Evolutionary conservation across 805 yeast species (phyloP), one percentile per base, ranked within the genome.

Genomic region (Ogataea minuta): DNA sequence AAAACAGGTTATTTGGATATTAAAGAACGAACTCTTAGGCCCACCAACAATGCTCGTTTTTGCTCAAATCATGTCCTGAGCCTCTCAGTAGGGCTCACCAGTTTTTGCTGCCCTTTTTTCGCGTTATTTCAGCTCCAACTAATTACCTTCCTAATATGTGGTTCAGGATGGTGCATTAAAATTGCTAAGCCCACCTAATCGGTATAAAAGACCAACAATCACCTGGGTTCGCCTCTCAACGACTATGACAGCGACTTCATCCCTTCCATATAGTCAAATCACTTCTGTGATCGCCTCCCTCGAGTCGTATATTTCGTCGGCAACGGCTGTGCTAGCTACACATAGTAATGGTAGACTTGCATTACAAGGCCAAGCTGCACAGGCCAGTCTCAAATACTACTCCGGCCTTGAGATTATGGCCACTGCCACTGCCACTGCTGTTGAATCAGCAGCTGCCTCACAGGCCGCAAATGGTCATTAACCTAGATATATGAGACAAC

Each of bases 301-400:
- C 11, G 41, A 31, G 11, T 34, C 45, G 4, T 17, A 25, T 7
- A 4, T 3, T 14, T 41, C 43, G 2, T 31, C 33, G 13, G 15
- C 36, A 11, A 23, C 43, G 5, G 36, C 21, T 13, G 23, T 33
- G 9, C 33, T 40, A 13, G 39, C 41, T 10, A 35, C 50, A 11
- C 27, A 17, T 17, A 26, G 23, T 4, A 9, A 25, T 9, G 28
- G 31, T 14, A 8, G 23, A 4, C 24, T 19, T 11, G 9, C n/a
- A 12, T 13, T 25, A 25, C 14, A 41, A 3, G 41, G 38, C 7
- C 27, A 35, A 4, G 42, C 46, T 17, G 50, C 47, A 1, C 46
- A 48, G 14, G 60, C 59, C 9, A 46, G 57, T 1, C 20, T 50
- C 15, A 39, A 53, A 3, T 56, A 52, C 23, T 57, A 54, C 34